Evolutionary conservation across 2,329 filamentous ascomycete genomes (phyloP).

Genomic region (Talaromyces sp.): DNA sequence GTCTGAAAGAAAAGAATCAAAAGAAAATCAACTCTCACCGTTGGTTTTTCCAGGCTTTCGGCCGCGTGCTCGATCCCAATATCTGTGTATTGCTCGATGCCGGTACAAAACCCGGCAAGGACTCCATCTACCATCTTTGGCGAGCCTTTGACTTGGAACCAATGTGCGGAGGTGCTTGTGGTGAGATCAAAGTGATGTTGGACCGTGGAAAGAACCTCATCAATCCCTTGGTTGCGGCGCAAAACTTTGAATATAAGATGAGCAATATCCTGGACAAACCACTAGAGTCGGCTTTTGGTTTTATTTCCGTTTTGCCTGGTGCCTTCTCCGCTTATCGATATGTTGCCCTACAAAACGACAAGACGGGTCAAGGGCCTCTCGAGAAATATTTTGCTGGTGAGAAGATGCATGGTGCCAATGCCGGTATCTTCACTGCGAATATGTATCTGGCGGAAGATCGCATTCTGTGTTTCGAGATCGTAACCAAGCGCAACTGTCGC

Average conservation of each 20-base stretch:
- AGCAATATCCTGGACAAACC: slow-evolving; percentile 99
- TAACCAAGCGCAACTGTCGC: slow-evolving; percentile 93
- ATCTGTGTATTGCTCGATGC: slow-evolving; percentile 96
- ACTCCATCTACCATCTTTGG: slow-evolving; percentile 97
- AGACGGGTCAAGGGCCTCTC: slow-evolving; percentile 83
- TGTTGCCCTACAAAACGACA: slow-evolving; percentile 91
- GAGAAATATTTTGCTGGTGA: slow-evolving; percentile 97
- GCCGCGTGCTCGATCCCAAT: slow-evolving; percentile 84
- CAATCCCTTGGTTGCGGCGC: slow-evolving; percentile 89
- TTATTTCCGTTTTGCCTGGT: slow-evolving; percentile 93
- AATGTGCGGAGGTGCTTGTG: slow-evolving; percentile 95
- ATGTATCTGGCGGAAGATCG: slow-evolving; percentile 51
- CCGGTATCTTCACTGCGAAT: slow-evolving; percentile 95
- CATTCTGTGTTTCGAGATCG: slow-evolving; percentile 65
- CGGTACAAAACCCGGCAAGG: slow-evolving; percentile 86
- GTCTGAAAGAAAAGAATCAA: slow-evolving; percentile 98
- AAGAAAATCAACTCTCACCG: slow-evolving; percentile 99
- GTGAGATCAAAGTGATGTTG: slow-evolving; percentile 98
- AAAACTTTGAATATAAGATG: slow-evolving; percentile 99
- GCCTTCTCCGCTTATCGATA: slow-evolving; percentile 98
- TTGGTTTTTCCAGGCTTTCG: slow-evolving; percentile 99
- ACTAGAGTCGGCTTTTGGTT: slow-evolving; percentile 92
- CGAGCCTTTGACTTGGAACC: slow-evolving; percentile 97
- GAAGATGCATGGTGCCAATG: slow-evolving; percentile 87
- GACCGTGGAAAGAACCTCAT: slow-evolving; percentile 77